A percentile compares a stretch with the other conserved stretches of the same genome.
Conservation (phyloP, 495 filamentous ascomycete species). For the Aspergillus hancockii region DNA sequence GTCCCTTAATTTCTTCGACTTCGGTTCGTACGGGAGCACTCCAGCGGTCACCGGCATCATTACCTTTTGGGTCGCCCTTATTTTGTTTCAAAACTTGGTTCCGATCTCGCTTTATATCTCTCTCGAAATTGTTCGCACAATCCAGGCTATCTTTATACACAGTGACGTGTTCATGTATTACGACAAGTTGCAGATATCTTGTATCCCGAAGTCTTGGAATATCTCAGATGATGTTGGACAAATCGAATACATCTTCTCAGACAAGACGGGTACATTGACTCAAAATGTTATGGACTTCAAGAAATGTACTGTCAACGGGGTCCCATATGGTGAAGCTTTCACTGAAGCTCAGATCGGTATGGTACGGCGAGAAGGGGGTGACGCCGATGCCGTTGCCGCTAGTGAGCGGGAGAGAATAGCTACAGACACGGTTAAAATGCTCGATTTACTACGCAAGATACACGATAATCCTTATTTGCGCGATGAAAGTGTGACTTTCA, state of each 20-base stretch:
- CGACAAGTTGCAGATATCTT: conserved; percentile 87
- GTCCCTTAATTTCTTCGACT: conserved; percentile 84
- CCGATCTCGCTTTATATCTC: conserved; percentile 98
- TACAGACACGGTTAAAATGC: conserved; percentile 67
- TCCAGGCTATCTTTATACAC: conserved; percentile 97
- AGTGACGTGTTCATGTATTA: conserved; percentile 97
- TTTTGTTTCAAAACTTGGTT: conserved; percentile 97
- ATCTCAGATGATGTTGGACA: conserved; percentile 98
- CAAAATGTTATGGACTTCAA: conserved; percentile 99
- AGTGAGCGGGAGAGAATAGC: conserved; percentile 78
- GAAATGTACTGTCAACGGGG: conserved; percentile 91
- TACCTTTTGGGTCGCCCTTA: conserved; percentile 92
- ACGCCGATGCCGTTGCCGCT: conserved; percentile 78
- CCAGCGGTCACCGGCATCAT: conserved; percentile 85
- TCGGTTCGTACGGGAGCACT: conserved; percentile 75
- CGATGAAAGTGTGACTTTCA: conserved; percentile 87
- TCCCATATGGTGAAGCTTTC: conserved; percentile 94
- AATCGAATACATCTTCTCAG: conserved; percentile 99
- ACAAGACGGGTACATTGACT: conserved; percentile 97
- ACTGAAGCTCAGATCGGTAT: conserved; percentile 96
- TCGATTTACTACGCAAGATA: conserved; percentile 69
- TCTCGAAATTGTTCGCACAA: conserved; percentile 90
- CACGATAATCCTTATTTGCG: conserved; percentile 90
- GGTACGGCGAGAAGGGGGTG: conserved; percentile 83
- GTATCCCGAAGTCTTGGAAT: conserved; percentile 98